Percentiles rank a stretch among this genome's conserved stretches.
Conservation (phyloP, 306 rosid genomes). For the Sechiopsis laciniata region DNA sequence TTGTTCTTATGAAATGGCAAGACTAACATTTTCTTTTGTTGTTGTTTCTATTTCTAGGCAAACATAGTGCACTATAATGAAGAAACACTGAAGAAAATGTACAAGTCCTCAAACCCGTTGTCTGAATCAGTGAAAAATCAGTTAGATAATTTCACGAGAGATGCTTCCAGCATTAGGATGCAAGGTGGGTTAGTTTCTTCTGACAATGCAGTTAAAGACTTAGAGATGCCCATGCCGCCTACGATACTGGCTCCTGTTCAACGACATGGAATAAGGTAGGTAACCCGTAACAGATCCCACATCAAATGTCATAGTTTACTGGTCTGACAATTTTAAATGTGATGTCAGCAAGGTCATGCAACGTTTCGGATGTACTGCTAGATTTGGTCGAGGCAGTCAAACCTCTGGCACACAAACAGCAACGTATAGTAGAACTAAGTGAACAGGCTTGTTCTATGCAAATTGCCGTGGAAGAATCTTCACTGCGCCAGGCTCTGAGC, state of each 20-base stretch:
- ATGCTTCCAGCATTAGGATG: slow-evolving; percentile 39
- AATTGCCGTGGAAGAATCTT: slow-evolving; percentile 84
- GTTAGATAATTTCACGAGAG: slow-evolving; percentile 40
- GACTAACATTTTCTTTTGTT: slow-evolving; percentile 30
- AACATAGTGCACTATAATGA: slow-evolving; percentile 73
- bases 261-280: slow-evolving; percentile 69
- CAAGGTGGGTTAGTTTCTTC: slow-evolving; percentile 42
- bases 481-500: slow-evolving; percentile 90
- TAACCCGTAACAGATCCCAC: slow-evolving; percentile 5
- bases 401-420: slow-evolving; percentile 69
- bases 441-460: slow-evolving; percentile 52
- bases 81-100: slow-evolving; percentile 65
- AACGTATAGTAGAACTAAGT: slow-evolving; percentile 51
- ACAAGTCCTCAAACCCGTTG: slow-evolving; percentile 45
- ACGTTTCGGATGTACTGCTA: slow-evolving; percentile 65
- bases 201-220: slow-evolving; percentile 45
- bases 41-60: slow-evolving; percentile 41
- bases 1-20: background rate
- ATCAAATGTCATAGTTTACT: slow-evolving; percentile 19
- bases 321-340: slow-evolving; percentile 11
- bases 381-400: slow-evolving; percentile 76
- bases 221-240: slow-evolving; percentile 93
- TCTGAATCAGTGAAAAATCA: slow-evolving; percentile 51
- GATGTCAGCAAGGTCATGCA: slow-evolving; percentile 93
- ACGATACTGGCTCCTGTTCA: slow-evolving; percentile 71